These are phyloP conservation scores for Ophiorrhiza pumila DNA, from an alignment of 257 asterid species.

Conservation along the genomic window DNA sequence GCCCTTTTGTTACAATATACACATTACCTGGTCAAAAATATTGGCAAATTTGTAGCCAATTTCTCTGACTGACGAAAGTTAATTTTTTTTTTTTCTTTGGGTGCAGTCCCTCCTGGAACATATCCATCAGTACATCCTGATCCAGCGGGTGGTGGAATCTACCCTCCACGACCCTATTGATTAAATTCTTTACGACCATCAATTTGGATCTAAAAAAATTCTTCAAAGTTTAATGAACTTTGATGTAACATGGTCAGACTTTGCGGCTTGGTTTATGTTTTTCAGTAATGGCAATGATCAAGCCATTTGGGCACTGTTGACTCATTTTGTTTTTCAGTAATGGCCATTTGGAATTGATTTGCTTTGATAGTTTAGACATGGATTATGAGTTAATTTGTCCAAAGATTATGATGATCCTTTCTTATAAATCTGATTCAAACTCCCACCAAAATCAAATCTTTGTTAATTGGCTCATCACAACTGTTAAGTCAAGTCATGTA, in stretches of 20 bases:
- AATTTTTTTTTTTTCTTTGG: background rate
- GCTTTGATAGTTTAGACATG: background rate
- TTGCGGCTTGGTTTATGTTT: background rate
- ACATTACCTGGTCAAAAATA: background rate
- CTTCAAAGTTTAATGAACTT: no score
- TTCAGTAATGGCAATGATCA: background rate
- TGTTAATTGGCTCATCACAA: no score
- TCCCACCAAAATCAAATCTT: no score
- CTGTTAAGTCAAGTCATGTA: no score
- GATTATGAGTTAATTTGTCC: no score
- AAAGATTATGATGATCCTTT: no score
- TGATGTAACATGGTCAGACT: background rate
- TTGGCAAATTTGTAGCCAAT: background rate
- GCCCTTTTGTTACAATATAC: no score
- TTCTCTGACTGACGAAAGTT: background rate
- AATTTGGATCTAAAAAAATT: background rate
- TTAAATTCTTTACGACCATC: background rate
- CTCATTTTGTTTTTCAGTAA: background rate
- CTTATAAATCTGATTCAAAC: no score
- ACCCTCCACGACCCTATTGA: conserved; percentile 13
- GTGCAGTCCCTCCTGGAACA: conserved; percentile 5
- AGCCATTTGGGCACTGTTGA: no score
- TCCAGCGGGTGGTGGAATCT: no score
- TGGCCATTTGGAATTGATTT: no score
- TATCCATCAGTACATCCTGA: background rate